Conservation (phyloP, 129 eudicot genomes). For the Artemisia tridentata region DNA sequence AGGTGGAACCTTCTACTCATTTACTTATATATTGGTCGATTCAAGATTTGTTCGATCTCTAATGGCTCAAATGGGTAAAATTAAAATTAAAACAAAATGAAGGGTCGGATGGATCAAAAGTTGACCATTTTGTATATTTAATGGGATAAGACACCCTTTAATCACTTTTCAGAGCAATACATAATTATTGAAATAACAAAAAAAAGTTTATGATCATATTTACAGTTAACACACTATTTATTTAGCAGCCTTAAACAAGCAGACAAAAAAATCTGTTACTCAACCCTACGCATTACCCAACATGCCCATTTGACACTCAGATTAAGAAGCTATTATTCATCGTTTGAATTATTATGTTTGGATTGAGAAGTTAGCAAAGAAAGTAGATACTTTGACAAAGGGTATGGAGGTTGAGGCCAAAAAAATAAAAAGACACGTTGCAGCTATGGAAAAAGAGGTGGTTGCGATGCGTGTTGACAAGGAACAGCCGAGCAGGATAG, state of each 20-base stretch:
- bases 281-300: neutral
- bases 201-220: no score
- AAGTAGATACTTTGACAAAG: conserved; percentile 87
- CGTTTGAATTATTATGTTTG: conserved; percentile 1
- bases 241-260: neutral
- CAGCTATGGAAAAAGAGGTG: conserved; percentile 90
- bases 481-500: no score
- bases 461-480: no score
- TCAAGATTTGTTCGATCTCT: neutral
- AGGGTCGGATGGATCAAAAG: neutral
- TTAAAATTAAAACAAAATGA: no score
- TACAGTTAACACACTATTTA: neutral
- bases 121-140: no score
- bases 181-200: no score
- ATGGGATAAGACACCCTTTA: no score
- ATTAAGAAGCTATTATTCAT: neutral
- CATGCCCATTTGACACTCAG: neutral
- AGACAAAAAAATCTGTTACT: neutral
- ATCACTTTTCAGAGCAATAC: no score
- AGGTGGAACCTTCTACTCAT: neutral
- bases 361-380: conserved; percentile 80
- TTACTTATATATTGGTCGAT: neutral
- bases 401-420: conserved; percentile 94
- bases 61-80: neutral
- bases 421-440: conserved; percentile 86